Percentiles rank a stretch among this genome's conserved stretches.
Evolutionary conservation across 2,329 filamentous ascomycete genomes (phyloP).

Genomic region (Byssochlamys sp.): DNA sequence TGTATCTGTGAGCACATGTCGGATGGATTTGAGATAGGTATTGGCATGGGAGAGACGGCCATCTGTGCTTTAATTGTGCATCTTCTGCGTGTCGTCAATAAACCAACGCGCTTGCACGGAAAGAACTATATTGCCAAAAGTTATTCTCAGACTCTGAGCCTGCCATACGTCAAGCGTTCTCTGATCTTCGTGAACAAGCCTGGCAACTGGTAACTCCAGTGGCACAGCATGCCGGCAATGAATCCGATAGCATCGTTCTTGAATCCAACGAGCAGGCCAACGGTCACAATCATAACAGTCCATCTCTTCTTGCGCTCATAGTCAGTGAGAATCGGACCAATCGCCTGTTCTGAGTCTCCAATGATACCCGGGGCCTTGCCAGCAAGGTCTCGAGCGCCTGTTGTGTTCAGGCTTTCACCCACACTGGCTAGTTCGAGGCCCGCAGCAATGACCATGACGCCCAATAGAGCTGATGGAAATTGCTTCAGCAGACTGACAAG

Average conservation of each 20-base stretch:
- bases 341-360: constrained; percentile 29
- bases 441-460: constrained; percentile 80
- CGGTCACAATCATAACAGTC: constrained; percentile 83
- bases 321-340: constrained; percentile 43
- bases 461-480: constrained; percentile 70
- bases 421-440: constrained; percentile 81
- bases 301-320: constrained; percentile 65
- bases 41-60: too few species aligned
- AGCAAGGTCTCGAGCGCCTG: constrained; percentile 50
- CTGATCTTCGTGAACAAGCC: constrained; percentile 15
- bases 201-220: constrained; percentile 53
- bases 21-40: too few species aligned
- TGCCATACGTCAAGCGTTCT: constrained; percentile 20
- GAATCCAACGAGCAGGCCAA: constrained; percentile 71
- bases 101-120: too few species aligned
- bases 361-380: constrained; percentile 20
- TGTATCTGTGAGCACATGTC: too few species aligned
- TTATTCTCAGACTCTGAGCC: constrained; percentile 12
- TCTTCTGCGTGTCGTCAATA: not conserved
- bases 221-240: constrained; percentile 67
- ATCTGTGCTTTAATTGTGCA: too few species aligned
- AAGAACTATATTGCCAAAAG: too few species aligned
- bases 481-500: constrained; percentile 59
- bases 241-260: constrained; percentile 87
- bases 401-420: constrained; percentile 72